phyloP scores from a whole-genome alignment of 352 stramenopile species.

The Phytophthora melonis region DNA sequence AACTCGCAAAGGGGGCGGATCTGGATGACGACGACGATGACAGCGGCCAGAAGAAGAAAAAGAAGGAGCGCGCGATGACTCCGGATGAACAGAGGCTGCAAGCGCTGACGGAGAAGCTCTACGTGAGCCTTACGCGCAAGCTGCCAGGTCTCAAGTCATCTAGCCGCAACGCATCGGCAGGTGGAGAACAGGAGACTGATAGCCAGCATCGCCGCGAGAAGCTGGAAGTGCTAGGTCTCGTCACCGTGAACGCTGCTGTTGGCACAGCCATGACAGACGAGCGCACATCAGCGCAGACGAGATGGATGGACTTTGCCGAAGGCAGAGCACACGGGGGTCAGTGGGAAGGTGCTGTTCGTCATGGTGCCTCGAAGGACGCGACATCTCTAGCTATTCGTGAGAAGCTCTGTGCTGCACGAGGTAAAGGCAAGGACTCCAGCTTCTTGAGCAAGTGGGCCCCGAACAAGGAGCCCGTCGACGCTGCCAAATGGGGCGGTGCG shows the following conservation, averaged over 20 bases:
- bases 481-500: constrained; percentile 78
- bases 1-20: constrained; percentile 65
- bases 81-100: constrained; percentile 79
- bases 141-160: constrained; percentile 23
- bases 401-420: constrained; percentile 41
- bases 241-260: constrained; percentile 66
- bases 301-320: constrained; percentile 80
- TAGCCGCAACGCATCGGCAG: not conserved
- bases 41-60: constrained; percentile 49
- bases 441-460: constrained; percentile 68
- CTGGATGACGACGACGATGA: constrained; percentile 58
- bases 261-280: constrained; percentile 61
- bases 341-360: constrained; percentile 75
- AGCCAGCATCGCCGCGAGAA: constrained; percentile 67
- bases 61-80: constrained; percentile 44
- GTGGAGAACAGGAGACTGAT: constrained; percentile 25
- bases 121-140: constrained; percentile 59
- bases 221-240: constrained; percentile 66
- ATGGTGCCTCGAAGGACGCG: constrained; percentile 80
- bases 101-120: constrained; percentile 76
- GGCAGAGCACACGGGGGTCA: constrained; percentile 57
- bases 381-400: constrained; percentile 68
- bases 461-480: constrained; percentile 77
- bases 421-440: constrained; percentile 15
- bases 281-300: constrained; percentile 80